A percentile compares a stretch with the other conserved stretches of the same genome.
phyloP scores from a whole-genome alignment of 371 early-diverging fungal species.

The Mortierella sp. region DNA sequence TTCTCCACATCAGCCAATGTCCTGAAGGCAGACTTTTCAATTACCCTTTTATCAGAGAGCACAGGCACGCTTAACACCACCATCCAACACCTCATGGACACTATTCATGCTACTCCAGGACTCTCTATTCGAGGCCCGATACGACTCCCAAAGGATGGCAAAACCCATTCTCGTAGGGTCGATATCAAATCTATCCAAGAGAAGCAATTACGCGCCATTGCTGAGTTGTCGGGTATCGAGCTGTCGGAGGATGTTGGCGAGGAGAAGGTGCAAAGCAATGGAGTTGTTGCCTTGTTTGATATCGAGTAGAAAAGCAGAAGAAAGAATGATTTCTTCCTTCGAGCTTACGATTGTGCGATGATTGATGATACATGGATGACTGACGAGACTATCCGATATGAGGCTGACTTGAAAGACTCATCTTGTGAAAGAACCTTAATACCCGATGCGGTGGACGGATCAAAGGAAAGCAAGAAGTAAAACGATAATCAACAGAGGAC shows the following conservation, averaged over 20 bases:
- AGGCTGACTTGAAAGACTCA: neutral
- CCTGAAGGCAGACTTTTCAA: slow-evolving; percentile 40
- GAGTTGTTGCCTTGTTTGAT: slow-evolving; percentile 35
- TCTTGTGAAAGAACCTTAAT: neutral
- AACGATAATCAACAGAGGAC: neutral
- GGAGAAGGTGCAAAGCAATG: slow-evolving; percentile 22
- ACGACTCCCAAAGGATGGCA: slow-evolving; percentile 49
- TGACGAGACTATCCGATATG: neutral
- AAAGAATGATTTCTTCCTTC: neutral
- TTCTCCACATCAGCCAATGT: neutral
- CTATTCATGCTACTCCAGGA: slow-evolving; percentile 27
- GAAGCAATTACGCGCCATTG: slow-evolving; percentile 23
- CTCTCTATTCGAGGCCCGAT: slow-evolving; percentile 48
- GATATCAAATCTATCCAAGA: slow-evolving; percentile 45
- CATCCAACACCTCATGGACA: slow-evolving; percentile 49
- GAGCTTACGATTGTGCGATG: neutral
- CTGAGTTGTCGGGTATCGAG: slow-evolving; percentile 26
- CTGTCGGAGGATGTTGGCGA: slow-evolving; percentile 32
- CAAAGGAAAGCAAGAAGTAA: neutral
- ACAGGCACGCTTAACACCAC: slow-evolving; percentile 34
- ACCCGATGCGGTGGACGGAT: neutral
- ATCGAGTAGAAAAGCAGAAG: slow-evolving; percentile 21
- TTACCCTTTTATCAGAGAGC: slow-evolving; percentile 45
- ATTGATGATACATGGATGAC: neutral
- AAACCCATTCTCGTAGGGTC: slow-evolving; percentile 40